These are phyloP conservation scores for Marasmius fiardii DNA, from an alignment of 1,284 basidiomycete species.

Conservation along the genomic window DNA sequence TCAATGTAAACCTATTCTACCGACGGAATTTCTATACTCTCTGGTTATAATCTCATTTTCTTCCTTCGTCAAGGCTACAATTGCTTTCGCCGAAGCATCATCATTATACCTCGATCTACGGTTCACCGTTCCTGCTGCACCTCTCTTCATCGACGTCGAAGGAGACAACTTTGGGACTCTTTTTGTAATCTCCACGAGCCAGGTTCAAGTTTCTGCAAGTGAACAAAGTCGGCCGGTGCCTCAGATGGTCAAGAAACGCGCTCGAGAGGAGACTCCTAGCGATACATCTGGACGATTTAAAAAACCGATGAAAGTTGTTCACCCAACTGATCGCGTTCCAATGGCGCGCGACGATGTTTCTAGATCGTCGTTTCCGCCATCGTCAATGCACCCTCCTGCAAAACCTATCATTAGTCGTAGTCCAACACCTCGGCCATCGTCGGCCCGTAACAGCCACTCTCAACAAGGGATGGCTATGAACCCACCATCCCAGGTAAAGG, in stretches of 20 bases:
- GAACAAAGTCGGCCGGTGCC: conserved; percentile 19
- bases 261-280: conserved; percentile 35
- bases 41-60: conserved; percentile 7
- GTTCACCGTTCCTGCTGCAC: conserved; percentile 68
- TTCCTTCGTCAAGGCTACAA: conserved; percentile 53
- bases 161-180: conserved; percentile 58
- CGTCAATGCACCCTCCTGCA: conserved; percentile 7
- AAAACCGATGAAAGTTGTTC: conserved; percentile 59
- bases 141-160: conserved; percentile 72
- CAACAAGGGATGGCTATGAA: conserved; percentile 17
- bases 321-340: conserved; percentile 36
- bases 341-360: conserved; percentile 21
- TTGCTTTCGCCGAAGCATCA: conserved; percentile 72
- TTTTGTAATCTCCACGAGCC: conserved; percentile 74
- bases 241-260: conserved; percentile 33
- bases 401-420: too few relatives aligned
- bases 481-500: conserved; percentile 24
- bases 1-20: conserved; percentile 47
- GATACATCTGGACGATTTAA: conserved; percentile 33
- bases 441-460: background rate
- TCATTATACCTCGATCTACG: conserved; percentile 59
- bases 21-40: conserved; percentile 19
- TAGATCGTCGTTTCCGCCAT: conserved; percentile 20
- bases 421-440: too few relatives aligned
- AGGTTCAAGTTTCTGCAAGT: conserved; percentile 40